These are phyloP conservation scores for Cercospora beticola DNA, from an alignment of 2,329 filamentous ascomycete species.

Conservation along the genomic window DNA sequence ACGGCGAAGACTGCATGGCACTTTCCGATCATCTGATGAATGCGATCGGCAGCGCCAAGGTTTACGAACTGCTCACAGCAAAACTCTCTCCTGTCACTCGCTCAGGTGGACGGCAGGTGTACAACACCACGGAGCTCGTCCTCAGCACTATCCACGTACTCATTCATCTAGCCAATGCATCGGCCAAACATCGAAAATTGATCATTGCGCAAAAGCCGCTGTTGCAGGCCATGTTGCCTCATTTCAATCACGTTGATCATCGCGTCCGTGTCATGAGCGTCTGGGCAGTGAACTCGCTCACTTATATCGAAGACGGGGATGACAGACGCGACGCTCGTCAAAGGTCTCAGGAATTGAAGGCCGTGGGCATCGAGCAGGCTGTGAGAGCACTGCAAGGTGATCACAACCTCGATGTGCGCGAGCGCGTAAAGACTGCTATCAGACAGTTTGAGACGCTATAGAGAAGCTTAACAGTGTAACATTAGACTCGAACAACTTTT, in stretches of 20 bases:
- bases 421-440: conserved; percentile 77
- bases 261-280: conserved; percentile 76
- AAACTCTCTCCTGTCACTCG: conserved; percentile 61
- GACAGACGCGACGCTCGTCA: conserved; percentile 66
- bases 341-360: conserved; percentile 66
- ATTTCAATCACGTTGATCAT: conserved; percentile 70
- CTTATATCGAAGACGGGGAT: conserved; percentile 72
- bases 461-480: background rate
- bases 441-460: conserved; percentile 61
- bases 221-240: conserved; percentile 68
- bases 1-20: conserved; percentile 57
- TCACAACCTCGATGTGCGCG: conserved; percentile 74
- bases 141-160: conserved; percentile 77
- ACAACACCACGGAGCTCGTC: conserved; percentile 63
- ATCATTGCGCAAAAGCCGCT: conserved; percentile 75
- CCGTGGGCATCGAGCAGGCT: conserved; percentile 53
- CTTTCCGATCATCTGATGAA: conserved; percentile 86
- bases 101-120: conserved; percentile 40
- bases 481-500: background rate
- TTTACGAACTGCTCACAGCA: conserved; percentile 77
- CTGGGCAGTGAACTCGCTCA: conserved; percentile 82
- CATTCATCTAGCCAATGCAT: conserved; percentile 82
- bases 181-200: conserved; percentile 73
- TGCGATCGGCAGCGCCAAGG: conserved; percentile 69
- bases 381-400: conserved; percentile 51